These are phyloP conservation scores for Tephrocybe sp. DNA, from an alignment of 768 basidiomycete genomes.

Conservation along the genomic window DNA sequence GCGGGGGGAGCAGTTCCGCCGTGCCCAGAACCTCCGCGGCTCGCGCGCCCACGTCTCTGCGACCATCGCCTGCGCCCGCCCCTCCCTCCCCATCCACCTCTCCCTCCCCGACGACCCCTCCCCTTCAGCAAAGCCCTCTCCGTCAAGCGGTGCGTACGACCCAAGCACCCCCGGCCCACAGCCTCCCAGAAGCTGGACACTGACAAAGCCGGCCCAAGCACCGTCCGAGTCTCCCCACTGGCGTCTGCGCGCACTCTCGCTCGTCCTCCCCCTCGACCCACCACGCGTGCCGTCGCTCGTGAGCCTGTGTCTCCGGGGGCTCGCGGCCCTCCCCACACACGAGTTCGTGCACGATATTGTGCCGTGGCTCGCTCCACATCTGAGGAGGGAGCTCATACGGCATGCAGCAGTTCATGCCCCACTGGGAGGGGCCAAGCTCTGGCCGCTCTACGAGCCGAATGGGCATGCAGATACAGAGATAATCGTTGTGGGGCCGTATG, in stretches of 20 bases:
- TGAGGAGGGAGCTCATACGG: constrained; percentile 58
- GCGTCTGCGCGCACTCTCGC: constrained; percentile 57
- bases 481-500: constrained; percentile 58
- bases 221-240: constrained; percentile 35
- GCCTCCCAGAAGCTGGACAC: constrained; percentile 61
- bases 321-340: constrained; percentile 36
- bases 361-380: constrained; percentile 55
- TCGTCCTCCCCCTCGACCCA: constrained; percentile 39
- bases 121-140: not conserved
- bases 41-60: constrained; percentile 32
- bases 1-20: constrained; percentile 74
- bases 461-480: constrained; percentile 65
- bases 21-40: constrained; percentile 52
- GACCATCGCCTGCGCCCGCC: constrained; percentile 15
- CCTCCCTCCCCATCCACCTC: constrained; percentile 13
- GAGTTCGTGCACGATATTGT: constrained; percentile 48
- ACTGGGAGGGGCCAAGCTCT: constrained; percentile 47
- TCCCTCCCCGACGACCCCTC: not conserved
- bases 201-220: constrained; percentile 26
- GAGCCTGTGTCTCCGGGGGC: constrained; percentile 53
- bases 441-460: constrained; percentile 46
- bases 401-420: constrained; percentile 60
- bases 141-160: constrained; percentile 5
- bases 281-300: constrained; percentile 49
- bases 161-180: constrained; percentile 43